A percentile compares a stretch with the other conserved stretches of the same genome.
phyloP scores from a whole-genome alignment of 345 rosid species.

The Garcia nutans region DNA sequence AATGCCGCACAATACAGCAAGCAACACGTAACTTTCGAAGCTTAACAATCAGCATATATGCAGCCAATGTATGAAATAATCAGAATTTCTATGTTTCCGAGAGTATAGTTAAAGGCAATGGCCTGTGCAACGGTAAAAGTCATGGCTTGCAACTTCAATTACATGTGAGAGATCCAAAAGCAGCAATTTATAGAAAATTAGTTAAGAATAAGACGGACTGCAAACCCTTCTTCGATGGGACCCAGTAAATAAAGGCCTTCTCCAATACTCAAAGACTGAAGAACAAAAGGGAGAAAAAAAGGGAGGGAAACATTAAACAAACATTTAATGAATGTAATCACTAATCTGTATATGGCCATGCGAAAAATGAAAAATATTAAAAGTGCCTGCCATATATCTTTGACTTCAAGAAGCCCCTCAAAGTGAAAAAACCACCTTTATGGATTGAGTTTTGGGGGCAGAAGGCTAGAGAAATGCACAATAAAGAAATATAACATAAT shows the following conservation, averaged over 20 bases:
- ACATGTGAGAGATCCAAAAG: background rate
- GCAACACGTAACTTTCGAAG: background rate
- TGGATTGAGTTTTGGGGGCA: background rate
- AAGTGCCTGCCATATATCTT: background rate
- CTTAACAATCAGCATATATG: background rate
- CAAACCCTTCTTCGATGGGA: background rate
- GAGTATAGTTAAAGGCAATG: background rate
- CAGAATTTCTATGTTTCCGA: background rate
- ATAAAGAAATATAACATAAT: constrained; percentile 12
- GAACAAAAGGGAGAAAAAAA: no score
- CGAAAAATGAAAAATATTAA: background rate
- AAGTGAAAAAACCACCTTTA: background rate
- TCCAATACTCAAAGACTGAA: background rate
- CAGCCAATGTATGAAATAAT: background rate
- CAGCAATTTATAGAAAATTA: background rate
- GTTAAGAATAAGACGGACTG: background rate
- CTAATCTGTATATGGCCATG: background rate
- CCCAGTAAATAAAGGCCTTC: background rate
- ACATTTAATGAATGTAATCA: background rate
- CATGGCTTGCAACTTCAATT: background rate
- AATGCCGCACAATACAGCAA: background rate
- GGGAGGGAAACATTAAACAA: background rate
- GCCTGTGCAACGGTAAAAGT: background rate
- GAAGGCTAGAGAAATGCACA: constrained; percentile 11
- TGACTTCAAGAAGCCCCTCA: background rate